A percentile compares a stretch with the other conserved stretches of the same genome.
phyloP scores from a whole-genome alignment of 2,329 filamentous ascomycete genomes.

The Fusarium nanum region DNA sequence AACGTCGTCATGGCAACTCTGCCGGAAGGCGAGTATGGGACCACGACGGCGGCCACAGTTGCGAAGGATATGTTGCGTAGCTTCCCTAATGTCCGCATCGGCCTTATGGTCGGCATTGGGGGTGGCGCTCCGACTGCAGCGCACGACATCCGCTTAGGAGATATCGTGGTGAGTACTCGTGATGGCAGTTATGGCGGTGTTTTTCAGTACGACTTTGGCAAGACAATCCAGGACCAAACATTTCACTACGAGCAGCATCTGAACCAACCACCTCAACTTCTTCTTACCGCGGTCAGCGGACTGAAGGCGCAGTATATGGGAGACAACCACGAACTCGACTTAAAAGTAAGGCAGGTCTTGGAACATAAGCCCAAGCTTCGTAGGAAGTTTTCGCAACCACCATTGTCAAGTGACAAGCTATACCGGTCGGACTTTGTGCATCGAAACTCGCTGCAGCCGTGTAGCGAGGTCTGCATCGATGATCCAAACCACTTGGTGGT shows the following conservation, averaged over 20 bases:
- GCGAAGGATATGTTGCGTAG: constrained; percentile 47
- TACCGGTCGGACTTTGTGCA: neutral
- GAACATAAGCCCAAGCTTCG: neutral
- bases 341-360: neutral
- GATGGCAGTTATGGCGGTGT: constrained; percentile 33
- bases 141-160: constrained; percentile 51
- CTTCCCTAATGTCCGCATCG: constrained; percentile 48
- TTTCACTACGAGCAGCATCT: constrained; percentile 33
- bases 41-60: constrained; percentile 42
- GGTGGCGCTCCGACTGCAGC: constrained; percentile 52
- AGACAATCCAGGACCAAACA: constrained; percentile 30
- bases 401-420: neutral
- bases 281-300: neutral
- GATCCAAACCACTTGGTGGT: neutral
- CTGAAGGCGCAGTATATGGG: neutral
- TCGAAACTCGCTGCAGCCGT: neutral
- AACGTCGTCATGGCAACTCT: constrained; percentile 52
- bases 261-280: constrained; percentile 30
- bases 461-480: neutral
- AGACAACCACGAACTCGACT: neutral
- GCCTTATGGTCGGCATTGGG: constrained; percentile 52
- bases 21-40: constrained; percentile 47
- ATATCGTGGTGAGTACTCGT: constrained; percentile 41
- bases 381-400: neutral
- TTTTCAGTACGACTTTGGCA: constrained; percentile 47